phyloP scores from a whole-genome alignment of 1,284 basidiomycete genomes.

The Lentinula novae-zelandiae region DNA sequence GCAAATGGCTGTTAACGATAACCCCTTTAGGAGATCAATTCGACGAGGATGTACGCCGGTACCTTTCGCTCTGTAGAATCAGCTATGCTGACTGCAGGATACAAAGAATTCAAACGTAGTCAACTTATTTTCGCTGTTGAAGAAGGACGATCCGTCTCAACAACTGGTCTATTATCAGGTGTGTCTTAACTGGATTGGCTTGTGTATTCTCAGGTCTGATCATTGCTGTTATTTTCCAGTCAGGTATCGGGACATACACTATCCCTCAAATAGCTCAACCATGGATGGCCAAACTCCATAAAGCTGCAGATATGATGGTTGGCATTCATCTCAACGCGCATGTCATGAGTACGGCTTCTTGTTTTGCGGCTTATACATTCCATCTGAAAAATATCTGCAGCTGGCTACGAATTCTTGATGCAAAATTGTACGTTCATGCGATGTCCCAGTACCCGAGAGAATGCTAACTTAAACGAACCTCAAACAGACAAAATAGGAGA shows the following conservation, averaged over 20 bases:
- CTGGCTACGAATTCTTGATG: conserved; percentile 63
- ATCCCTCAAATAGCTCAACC: conserved; percentile 38
- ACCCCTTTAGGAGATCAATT: conserved; percentile 25
- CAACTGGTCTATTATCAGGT: conserved; percentile 49
- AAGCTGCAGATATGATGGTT: conserved; percentile 17
- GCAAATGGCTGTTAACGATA: neutral
- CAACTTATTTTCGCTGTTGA: conserved; percentile 36
- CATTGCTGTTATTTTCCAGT: conserved; percentile 26
- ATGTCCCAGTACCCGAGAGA: neutral
- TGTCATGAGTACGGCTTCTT: conserved; percentile 36
- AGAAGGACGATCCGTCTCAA: conserved; percentile 36
- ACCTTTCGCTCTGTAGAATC: neutral
- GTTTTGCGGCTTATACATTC: neutral
- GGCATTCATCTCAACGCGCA: conserved; percentile 43
- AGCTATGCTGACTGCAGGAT: neutral
- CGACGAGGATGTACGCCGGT: conserved; percentile 32
- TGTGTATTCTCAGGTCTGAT: neutral
- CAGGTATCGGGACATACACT: conserved; percentile 52
- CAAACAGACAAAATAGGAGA: conserved; percentile 36
- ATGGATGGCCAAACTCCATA: conserved; percentile 32
- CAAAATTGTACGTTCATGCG: conserved; percentile 40
- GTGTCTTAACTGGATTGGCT: neutral
- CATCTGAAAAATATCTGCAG: conserved; percentile 19
- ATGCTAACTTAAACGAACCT: neutral
- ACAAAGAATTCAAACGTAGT: conserved; percentile 41